These are phyloP conservation scores for Aplosporella prunicola DNA, from an alignment of 2,329 filamentous ascomycete species.

Conservation along the genomic window DNA sequence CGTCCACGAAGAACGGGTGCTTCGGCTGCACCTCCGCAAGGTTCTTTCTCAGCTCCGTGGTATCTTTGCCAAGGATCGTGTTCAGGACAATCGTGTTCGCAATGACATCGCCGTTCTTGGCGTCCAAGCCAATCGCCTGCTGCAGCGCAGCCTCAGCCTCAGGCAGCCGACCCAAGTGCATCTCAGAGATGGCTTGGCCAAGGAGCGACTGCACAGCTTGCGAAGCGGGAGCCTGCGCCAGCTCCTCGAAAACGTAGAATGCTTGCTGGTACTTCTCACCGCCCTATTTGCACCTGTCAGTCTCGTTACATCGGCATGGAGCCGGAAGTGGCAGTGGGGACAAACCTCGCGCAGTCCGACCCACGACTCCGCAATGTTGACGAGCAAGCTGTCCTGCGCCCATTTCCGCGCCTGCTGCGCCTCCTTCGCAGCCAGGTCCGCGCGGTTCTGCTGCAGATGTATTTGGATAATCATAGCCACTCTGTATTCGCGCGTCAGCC, in stretches of 20 bases:
- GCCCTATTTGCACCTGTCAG: too few relatives aligned
- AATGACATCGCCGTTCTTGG: slow-evolving; percentile 62
- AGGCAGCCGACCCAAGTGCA: slow-evolving; percentile 79
- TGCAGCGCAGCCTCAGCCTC: slow-evolving; percentile 83
- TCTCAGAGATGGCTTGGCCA: slow-evolving; percentile 80
- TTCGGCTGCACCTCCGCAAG: slow-evolving; percentile 51
- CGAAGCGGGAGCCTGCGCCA: slow-evolving; percentile 77
- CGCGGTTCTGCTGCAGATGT: slow-evolving; percentile 81
- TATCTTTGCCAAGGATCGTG: slow-evolving; percentile 64
- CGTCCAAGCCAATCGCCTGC: slow-evolving; percentile 66
- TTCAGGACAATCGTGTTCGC: slow-evolving; percentile 77
- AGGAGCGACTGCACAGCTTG: slow-evolving; percentile 68
- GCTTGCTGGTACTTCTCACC: slow-evolving; percentile 93
- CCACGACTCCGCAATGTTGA: slow-evolving; percentile 95
- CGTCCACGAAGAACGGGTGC: slow-evolving; percentile 63
- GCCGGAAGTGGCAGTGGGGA: too few relatives aligned
- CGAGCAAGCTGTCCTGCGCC: slow-evolving; percentile 88
- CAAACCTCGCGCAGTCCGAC: slow-evolving; percentile 76
- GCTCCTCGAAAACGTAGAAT: slow-evolving; percentile 96
- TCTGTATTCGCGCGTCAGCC: slow-evolving; percentile 31
- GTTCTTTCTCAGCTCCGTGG: slow-evolving; percentile 44
- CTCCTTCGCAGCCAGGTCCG: slow-evolving; percentile 84
- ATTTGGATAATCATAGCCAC: slow-evolving; percentile 88
- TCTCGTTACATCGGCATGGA: too few relatives aligned
- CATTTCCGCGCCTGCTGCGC: slow-evolving; percentile 77